phyloP scores from a whole-genome alignment of 768 basidiomycete species.

The Heimioporus sp. region DNA sequence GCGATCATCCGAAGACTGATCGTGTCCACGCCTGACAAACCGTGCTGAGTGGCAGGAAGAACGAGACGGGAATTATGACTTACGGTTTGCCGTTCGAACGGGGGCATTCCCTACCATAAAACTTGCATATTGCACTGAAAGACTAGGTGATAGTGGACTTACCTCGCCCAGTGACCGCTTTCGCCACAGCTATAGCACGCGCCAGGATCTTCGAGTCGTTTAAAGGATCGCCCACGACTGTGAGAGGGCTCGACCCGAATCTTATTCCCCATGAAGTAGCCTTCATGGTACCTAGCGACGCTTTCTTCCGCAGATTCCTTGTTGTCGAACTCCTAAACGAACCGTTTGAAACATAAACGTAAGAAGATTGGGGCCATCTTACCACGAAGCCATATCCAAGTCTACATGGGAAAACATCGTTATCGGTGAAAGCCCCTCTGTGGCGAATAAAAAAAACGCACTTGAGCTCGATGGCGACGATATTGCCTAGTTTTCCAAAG shows the following conservation, averaged over 20 bases:
- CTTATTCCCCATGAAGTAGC: conserved; percentile 90
- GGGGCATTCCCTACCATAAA: conserved; percentile 65
- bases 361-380: conserved; percentile 29
- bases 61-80: conserved; percentile 25
- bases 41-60: conserved; percentile 1
- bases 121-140: conserved; percentile 1
- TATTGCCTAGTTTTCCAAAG: conserved; percentile 81
- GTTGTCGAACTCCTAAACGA: conserved; percentile 73
- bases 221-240: conserved; percentile 78
- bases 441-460: conserved; percentile 39
- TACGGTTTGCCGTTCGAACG: conserved; percentile 49
- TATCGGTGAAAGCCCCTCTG: conserved; percentile 9
- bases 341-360: background rate
- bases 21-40: conserved; percentile 40
- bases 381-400: conserved; percentile 91
- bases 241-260: conserved; percentile 86
- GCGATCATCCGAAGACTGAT: conserved; percentile 56
- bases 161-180: conserved; percentile 90
- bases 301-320: conserved; percentile 83
- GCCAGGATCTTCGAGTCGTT: conserved; percentile 81
- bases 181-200: conserved; percentile 88
- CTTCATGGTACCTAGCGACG: conserved; percentile 85
- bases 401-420: conserved; percentile 37
- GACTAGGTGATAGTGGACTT: conserved; percentile 16
- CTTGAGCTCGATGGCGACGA: conserved; percentile 81